phyloP scores from a whole-genome alignment of 2,329 filamentous ascomycete species.

The Colletotrichum sp. region DNA sequence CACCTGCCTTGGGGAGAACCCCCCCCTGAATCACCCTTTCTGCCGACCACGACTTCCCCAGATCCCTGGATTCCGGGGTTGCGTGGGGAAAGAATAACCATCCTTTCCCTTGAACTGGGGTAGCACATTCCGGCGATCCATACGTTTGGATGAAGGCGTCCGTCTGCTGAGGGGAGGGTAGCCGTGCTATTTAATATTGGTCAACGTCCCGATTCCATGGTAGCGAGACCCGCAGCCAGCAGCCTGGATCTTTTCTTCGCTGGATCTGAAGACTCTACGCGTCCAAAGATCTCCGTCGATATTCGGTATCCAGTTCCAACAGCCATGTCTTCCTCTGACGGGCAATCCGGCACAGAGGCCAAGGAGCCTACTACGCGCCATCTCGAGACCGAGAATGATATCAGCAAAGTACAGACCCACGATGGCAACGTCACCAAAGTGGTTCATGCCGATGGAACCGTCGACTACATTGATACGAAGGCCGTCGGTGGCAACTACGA shows the following conservation, averaged over 20 bases:
- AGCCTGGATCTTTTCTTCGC: neutral
- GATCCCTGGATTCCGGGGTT: neutral
- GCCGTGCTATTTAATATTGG: neutral
- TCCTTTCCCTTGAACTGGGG: neutral
- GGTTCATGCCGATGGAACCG: conserved; percentile 42
- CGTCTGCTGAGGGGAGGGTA: neutral
- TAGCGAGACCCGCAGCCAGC: neutral
- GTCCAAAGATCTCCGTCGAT: neutral
- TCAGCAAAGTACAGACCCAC: conserved; percentile 29
- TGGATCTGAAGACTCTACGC: neutral
- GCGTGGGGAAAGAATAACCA: neutral
- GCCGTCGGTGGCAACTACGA: conserved; percentile 46
- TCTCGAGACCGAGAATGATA: conserved; percentile 34
- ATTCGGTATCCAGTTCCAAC: neutral
- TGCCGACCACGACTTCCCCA: neutral
- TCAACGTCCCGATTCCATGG: neutral
- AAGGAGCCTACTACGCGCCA: neutral
- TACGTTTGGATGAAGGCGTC: neutral
- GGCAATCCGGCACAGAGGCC: neutral
- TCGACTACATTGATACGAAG: conserved; percentile 45
- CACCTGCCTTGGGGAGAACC: neutral
- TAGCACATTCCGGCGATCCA: neutral
- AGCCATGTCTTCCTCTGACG: neutral
- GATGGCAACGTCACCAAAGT: conserved; percentile 32
- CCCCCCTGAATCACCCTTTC: neutral